Evolutionary conservation across 1,284 basidiomycete species (phyloP).

Genomic region (Boletus semigastroideus): DNA sequence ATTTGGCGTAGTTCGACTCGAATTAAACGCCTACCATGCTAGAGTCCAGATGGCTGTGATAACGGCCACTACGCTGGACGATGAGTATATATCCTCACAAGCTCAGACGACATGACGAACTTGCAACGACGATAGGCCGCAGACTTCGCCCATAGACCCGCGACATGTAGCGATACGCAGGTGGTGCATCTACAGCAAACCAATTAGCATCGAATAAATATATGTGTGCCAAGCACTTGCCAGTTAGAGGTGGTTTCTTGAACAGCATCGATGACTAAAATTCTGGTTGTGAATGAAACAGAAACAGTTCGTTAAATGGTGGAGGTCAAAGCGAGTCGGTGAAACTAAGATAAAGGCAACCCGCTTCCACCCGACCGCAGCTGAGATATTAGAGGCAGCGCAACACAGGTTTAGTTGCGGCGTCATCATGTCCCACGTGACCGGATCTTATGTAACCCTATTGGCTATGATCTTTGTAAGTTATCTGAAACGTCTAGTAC

Average conservation of each 20-base stretch:
- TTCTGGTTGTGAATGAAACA: neutral
- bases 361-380: neutral
- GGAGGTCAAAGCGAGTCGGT: conserved; percentile 6
- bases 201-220: neutral
- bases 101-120: conserved; percentile 42
- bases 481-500: neutral
- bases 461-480: no score
- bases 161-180: conserved; percentile 58
- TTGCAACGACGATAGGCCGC: conserved; percentile 54
- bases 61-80: conserved; percentile 39
- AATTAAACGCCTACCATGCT: conserved; percentile 48
- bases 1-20: neutral
- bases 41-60: conserved; percentile 58
- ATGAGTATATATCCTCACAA: neutral
- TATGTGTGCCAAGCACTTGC: conserved; percentile 5
- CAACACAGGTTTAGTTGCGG: neutral
- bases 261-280: conserved; percentile 17
- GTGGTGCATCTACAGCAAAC: conserved; percentile 45
- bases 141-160: conserved; percentile 54
- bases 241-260: conserved; percentile 12
- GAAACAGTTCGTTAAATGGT: neutral
- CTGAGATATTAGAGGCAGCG: neutral
- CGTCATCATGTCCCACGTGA: conserved; percentile 29
- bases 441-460: conserved; percentile 2
- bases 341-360: neutral